Conservation (phyloP, 2,329 filamentous ascomycete species). For the Xylariaceae sp. region DNA sequence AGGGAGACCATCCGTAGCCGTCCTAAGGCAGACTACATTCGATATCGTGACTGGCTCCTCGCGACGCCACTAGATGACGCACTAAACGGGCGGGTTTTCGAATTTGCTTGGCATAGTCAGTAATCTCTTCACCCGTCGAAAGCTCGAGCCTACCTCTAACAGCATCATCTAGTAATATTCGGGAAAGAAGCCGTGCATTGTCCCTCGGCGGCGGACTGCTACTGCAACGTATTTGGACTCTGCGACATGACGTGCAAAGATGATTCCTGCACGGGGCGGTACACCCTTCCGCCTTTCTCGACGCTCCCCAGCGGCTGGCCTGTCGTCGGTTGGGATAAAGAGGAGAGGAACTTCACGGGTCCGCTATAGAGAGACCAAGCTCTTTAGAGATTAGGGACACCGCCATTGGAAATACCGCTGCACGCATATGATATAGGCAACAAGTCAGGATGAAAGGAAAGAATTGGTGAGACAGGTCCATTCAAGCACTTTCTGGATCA, state of each 20-base stretch:
- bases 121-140: conserved; percentile 27
- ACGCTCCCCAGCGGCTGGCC: conserved; percentile 68
- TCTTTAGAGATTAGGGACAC: no score
- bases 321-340: conserved; percentile 56
- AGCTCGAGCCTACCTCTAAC: background rate
- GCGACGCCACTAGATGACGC: conserved; percentile 59
- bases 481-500: no score
- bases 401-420: no score
- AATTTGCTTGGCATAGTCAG: conserved; percentile 70
- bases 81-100: conserved; percentile 64
- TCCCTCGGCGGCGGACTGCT: conserved; percentile 65
- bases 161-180: conserved; percentile 61
- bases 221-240: conserved; percentile 70
- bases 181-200: conserved; percentile 64
- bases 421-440: background rate
- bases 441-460: background rate
- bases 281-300: conserved; percentile 62
- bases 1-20: conserved; percentile 55
- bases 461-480: no score
- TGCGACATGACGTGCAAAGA: conserved; percentile 54
- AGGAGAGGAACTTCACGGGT: conserved; percentile 41
- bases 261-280: conserved; percentile 61
- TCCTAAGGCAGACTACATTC: conserved; percentile 58
- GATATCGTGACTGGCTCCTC: conserved; percentile 65
- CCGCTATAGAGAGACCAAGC: conserved; percentile 13